These are phyloP conservation scores for Fusarium austroafricanum DNA, from an alignment of 2,329 filamentous ascomycete species.

Conservation along the genomic window DNA sequence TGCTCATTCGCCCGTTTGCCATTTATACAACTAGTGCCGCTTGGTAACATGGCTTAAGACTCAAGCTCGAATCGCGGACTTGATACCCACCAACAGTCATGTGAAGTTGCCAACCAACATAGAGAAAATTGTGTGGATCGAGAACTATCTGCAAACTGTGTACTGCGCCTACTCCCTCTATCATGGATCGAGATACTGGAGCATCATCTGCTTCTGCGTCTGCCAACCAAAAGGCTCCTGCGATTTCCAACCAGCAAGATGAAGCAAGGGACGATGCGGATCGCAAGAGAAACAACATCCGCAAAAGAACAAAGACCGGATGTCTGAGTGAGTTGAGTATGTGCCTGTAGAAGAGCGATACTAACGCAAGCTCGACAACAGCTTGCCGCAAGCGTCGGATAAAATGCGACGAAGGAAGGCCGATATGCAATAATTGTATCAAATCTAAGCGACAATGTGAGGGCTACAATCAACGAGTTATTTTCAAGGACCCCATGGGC, in stretches of 20 bases:
- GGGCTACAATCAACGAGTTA: constrained; percentile 83
- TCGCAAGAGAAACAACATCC: constrained; percentile 61
- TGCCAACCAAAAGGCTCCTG: constrained; percentile 43
- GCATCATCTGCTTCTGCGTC: constrained; percentile 18
- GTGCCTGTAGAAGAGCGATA: constrained; percentile 6
- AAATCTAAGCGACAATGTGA: constrained; percentile 88
- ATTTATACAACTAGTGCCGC: constrained; percentile 15
- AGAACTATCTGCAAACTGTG: constrained; percentile 12
- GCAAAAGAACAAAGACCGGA: constrained; percentile 89
- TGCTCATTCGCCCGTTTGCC: not conserved
- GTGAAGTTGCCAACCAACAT: constrained; percentile 29
- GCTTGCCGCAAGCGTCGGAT: constrained; percentile 94
- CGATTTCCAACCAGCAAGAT: constrained; percentile 49
- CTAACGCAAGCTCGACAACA: constrained; percentile 53
- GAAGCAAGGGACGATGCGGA: constrained; percentile 57
- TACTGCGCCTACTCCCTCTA: not conserved
- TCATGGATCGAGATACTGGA: constrained; percentile 39
- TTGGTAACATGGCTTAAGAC: constrained; percentile 20
- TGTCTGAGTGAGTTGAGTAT: constrained; percentile 78
- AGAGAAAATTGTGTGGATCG: constrained; percentile 23
- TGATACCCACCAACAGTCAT: constrained; percentile 32
- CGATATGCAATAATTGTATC: constrained; percentile 84
- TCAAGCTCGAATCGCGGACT: constrained; percentile 9
- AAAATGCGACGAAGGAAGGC: constrained; percentile 93
- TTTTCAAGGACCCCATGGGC: constrained; percentile 76